These are phyloP conservation scores for Pouteria glomerata DNA, from an alignment of 148 eudicot species.

Conservation along the genomic window DNA sequence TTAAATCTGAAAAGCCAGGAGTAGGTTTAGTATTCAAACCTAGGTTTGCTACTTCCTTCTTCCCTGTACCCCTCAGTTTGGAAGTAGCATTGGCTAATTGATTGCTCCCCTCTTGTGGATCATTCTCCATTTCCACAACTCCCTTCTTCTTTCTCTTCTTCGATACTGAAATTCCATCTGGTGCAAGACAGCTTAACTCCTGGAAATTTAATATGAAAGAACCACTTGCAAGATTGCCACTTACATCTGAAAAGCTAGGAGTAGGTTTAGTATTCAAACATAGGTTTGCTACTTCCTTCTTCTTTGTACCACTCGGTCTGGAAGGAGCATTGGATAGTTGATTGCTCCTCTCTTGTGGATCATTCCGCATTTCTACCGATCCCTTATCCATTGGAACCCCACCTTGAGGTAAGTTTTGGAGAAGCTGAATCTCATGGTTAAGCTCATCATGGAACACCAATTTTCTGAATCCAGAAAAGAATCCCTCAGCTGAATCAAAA, in stretches of 20 bases:
- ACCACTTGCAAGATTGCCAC: slow-evolving; percentile 26
- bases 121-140: neutral
- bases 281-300: slow-evolving; percentile 21
- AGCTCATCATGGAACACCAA: slow-evolving; percentile 34
- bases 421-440: no score
- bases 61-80: slow-evolving; percentile 24
- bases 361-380: neutral
- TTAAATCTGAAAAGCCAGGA: slow-evolving; percentile 19
- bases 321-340: neutral
- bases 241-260: slow-evolving; percentile 19
- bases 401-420: neutral
- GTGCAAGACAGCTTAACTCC: slow-evolving; percentile 4
- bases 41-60: slow-evolving; percentile 21
- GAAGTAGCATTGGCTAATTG: neutral
- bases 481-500: slow-evolving; percentile 37
- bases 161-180: slow-evolving; percentile 12
- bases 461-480: slow-evolving; percentile 46
- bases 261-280: neutral
- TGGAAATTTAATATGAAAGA: slow-evolving; percentile 27
- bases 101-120: neutral
- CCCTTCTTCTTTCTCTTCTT: slow-evolving; percentile 19
- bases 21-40: neutral
- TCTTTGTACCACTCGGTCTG: slow-evolving; percentile 25
- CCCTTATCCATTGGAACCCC: slow-evolving; percentile 6
- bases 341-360: neutral